A percentile compares a stretch with the other conserved stretches of the same genome.
phyloP scores from a whole-genome alignment of 305 asterid genomes.

The Vinca major region DNA sequence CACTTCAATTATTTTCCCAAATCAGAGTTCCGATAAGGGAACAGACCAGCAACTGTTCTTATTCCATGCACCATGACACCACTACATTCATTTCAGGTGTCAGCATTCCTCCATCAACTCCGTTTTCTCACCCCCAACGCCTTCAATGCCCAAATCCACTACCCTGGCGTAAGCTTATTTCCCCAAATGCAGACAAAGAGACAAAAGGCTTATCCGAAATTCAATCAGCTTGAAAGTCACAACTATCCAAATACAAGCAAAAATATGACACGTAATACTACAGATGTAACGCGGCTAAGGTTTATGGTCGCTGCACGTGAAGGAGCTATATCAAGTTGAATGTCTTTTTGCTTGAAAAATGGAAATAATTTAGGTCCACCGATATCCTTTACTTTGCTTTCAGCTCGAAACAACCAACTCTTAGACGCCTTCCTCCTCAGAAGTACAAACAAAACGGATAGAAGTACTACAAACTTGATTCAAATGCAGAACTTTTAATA shows the following conservation, averaged over 20 bases:
- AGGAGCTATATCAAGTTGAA: not conserved
- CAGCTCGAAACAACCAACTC: not conserved
- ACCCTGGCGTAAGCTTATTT: not conserved
- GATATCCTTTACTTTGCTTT: not conserved
- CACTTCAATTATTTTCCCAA: slow-evolving; percentile 18
- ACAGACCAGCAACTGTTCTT: slow-evolving; percentile 24
- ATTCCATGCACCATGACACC: slow-evolving; percentile 36
- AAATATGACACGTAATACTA: not conserved
- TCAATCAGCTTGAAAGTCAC: not conserved
- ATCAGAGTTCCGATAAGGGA: slow-evolving; percentile 24
- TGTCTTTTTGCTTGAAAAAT: not conserved
- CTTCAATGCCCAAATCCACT: not conserved
- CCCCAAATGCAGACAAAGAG: not conserved
- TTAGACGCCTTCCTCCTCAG: not conserved
- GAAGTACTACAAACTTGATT: not conserved
- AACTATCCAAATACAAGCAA: not conserved
- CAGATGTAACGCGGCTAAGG: not conserved
- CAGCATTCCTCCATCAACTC: slow-evolving; percentile 19
- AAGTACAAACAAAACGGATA: not conserved
- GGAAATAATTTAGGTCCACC: not conserved
- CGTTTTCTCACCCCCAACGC: slow-evolving; percentile 1
- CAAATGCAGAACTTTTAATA: slow-evolving; percentile 1
- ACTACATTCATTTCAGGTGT: slow-evolving; percentile 26
- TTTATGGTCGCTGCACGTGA: not conserved
- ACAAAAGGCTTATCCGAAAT: not conserved